Evolutionary conservation across 495 filamentous ascomycete genomes (phyloP), one percentile per base, ranked within the genome.

Genomic region (Glutinoglossum americanum): DNA sequence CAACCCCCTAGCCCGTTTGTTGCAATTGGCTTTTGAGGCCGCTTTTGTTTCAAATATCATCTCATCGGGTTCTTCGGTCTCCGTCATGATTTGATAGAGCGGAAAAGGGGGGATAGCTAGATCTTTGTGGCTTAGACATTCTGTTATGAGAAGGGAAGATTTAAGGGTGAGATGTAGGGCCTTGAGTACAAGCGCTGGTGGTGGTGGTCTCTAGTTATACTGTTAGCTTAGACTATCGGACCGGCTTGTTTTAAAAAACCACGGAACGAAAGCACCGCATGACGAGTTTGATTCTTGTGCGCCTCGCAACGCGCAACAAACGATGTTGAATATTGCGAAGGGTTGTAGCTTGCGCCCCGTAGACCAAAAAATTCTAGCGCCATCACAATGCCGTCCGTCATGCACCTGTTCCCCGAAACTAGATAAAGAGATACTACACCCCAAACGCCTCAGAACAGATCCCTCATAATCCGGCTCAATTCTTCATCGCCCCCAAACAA

Each of bases 401-500:
- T n/a, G n/a, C n/a, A n/a, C n/a, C n/a, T n/a, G n/a, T 35, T 35
- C 37, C 15, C 15, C 37, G 15, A 41, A 41, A 17, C 8, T 13
- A 41, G 5, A 41, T 11, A 41, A 11, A 41, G 32, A 41, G 37
- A 41, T 11, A 41, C 8, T 3, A 41, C 8, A 41, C 15, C 37
- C 8, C 2, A 7, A 41, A 11, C 5, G 23, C 21, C 26, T 72
- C 67, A 85, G 62, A 85, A 85, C n/a, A 85, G 64, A 66, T 80
- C 76, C 53, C 75, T 71, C 64, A 87, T 73, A 48, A 83, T 77
- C 51, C 74, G 72, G 51, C 77, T 73, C 62, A 85, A 72, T 41
- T 41, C 37, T 62, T 82, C 80, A 37, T 81, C 80, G 30, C 84
- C 80, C 30, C 76, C 75, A 1, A 78, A 79, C 62, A 81, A 69